These are phyloP conservation scores for Ilyonectria robusta DNA, from an alignment of 2,329 filamentous ascomycete species.

Conservation along the genomic window DNA sequence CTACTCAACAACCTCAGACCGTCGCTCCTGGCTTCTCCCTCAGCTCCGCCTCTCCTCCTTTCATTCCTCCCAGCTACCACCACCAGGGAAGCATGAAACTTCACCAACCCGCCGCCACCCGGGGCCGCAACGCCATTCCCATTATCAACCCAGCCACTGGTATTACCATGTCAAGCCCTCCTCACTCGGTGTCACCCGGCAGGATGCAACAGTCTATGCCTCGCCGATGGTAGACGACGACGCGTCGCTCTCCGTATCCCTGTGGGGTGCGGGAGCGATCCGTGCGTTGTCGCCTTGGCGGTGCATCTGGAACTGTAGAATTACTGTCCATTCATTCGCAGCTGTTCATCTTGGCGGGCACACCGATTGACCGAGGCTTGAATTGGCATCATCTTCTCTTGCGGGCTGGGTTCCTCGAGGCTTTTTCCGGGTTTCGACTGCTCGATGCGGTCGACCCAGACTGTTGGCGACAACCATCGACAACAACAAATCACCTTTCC, in stretches of 20 bases:
- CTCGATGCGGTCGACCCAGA: conserved; percentile 45
- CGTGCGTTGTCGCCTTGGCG: conserved; percentile 53
- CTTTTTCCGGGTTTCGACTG: conserved; percentile 39
- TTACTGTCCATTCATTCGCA: conserved; percentile 57
- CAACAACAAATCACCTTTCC: conserved; percentile 39
- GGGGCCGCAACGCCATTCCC: conserved; percentile 93
- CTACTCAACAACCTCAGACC: conserved; percentile 87
- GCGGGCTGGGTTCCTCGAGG: conserved; percentile 57
- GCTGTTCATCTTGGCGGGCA: conserved; percentile 67
- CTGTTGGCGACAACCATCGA: conserved; percentile 50
- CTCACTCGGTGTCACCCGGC: conserved; percentile 77
- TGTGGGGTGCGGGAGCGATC: conserved; percentile 50
- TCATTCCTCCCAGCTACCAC: conserved; percentile 76
- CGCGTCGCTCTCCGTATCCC: conserved; percentile 51
- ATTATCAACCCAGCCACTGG: conserved; percentile 97
- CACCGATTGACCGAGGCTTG: conserved; percentile 53
- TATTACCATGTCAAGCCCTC: conserved; percentile 88
- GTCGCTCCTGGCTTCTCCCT: conserved; percentile 83
- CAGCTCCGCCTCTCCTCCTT: conserved; percentile 76
- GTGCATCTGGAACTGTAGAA: conserved; percentile 55
- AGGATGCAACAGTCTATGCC: conserved; percentile 71
- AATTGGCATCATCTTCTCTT: conserved; percentile 59
- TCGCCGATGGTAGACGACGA: conserved; percentile 66
- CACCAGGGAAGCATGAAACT: conserved; percentile 81
- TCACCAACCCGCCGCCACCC: conserved; percentile 91